Conservation (phyloP, 768 basidiomycete genomes). For the Leccinum broughii region DNA sequence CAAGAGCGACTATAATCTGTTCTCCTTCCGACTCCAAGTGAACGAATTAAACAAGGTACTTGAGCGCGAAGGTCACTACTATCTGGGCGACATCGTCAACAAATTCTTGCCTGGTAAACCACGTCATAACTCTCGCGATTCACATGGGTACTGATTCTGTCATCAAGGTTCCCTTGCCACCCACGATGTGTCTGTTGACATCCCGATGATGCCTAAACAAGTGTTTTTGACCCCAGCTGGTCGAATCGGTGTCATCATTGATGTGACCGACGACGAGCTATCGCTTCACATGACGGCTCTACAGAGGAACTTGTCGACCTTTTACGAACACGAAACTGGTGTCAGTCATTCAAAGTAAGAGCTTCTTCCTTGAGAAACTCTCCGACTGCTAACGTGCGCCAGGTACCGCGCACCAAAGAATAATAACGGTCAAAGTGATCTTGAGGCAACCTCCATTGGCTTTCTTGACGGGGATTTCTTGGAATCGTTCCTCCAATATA, state of each 20-base stretch:
- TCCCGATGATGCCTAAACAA: constrained; percentile 53
- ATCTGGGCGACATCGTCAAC: constrained; percentile 76
- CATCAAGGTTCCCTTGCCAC: constrained; percentile 55
- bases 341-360: constrained; percentile 61
- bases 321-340: constrained; percentile 54
- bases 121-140: neutral
- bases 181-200: constrained; percentile 42
- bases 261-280: constrained; percentile 51
- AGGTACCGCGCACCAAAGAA: constrained; percentile 75
- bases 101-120: constrained; percentile 66
- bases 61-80: constrained; percentile 67
- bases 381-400: constrained; percentile 1
- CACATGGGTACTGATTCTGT: constrained; percentile 1
- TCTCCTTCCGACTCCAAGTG: constrained; percentile 55
- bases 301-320: constrained; percentile 69
- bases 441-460: constrained; percentile 57
- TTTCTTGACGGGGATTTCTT: constrained; percentile 91
- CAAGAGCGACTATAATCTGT: constrained; percentile 70
- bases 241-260: constrained; percentile 70
- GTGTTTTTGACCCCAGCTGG: constrained; percentile 80
- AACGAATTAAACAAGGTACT: constrained; percentile 47
- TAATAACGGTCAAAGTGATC: constrained; percentile 55
- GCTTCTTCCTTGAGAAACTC: neutral
- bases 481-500: constrained; percentile 58
- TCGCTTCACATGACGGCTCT: constrained; percentile 64